Evolutionary conservation across 495 filamentous ascomycete species (phyloP), one percentile per base, ranked within the genome.

Genomic region (Collariella sp.): DNA sequence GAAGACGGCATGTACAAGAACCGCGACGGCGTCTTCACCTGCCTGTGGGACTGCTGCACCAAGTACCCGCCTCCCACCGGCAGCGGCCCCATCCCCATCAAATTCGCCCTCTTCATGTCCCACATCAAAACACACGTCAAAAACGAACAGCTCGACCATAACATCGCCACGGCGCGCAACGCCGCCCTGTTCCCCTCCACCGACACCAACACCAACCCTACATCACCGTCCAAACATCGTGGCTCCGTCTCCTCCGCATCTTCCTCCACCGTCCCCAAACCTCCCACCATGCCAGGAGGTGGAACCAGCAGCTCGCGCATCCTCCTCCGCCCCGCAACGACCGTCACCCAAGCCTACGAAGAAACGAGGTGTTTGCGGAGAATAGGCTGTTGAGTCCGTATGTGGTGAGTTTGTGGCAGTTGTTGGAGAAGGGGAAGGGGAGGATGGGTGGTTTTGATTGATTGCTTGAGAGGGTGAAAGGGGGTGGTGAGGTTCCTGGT

Each of bases 121-220:
- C 85, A 89, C 64, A 64, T 87, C 62, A 83, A 83, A 56, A 81
- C 79, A 0, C 85, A 89, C 64, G 68, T 87, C 35, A 79, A 76
- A 2, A 54, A 64, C 18, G 68, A 79, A 40, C 69, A 74, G 24
- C 55, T 54, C 26, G 31, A 34, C 23, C 50, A 46, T 34, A 20
- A 22, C 18, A 31, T 40, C 23, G 11, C 22, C 7, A 63, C 71
- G 33, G 20, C n/a, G 26, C 12, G 13, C 35, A 2, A 42, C 38
- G 20, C 34, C 36, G 23, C 16, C 33, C 41, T 20, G 22, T 12
- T 9, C 31, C 23, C 26, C 12, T n/a, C 13, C 42, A 16, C 13
- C 48, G 43, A 12, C 49, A 5, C 5, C 36, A 26, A 6, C 16
- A 2, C 2, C 20, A 16, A 13, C 20, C 45, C 16, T 24, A 15